phyloP scores from a whole-genome alignment of 192 early-diverging fungal species.

The Cladochytrium replicatum region DNA sequence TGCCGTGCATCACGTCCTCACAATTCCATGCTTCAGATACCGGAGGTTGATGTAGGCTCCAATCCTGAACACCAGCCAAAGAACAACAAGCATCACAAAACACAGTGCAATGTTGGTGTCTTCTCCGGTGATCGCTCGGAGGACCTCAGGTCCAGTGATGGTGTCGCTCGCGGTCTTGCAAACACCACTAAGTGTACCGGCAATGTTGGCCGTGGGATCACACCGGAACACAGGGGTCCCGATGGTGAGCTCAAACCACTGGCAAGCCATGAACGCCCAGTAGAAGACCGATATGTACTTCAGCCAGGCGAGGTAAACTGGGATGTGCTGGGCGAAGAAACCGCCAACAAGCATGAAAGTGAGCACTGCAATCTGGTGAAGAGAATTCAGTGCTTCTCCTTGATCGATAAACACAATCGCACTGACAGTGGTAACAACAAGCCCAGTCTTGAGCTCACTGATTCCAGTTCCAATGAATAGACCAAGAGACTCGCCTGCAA shows the following conservation, averaged over 20 bases:
- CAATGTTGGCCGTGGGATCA: background rate
- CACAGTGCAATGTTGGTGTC: background rate
- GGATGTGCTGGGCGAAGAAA: background rate
- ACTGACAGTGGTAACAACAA: background rate
- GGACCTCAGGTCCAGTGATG: background rate
- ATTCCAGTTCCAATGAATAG: background rate
- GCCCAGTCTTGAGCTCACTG: background rate
- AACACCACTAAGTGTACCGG: background rate
- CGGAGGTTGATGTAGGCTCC: background rate
- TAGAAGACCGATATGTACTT: background rate
- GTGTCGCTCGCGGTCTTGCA: background rate
- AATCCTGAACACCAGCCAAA: background rate
- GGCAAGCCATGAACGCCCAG: background rate
- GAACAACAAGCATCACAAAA: background rate
- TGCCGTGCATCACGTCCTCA: background rate
- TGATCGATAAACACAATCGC: too few relatives aligned
- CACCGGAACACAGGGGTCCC: background rate
- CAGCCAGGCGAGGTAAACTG: background rate
- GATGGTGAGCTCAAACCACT: background rate
- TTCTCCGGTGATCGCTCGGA: background rate
- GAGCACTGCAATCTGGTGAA: background rate
- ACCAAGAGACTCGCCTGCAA: background rate
- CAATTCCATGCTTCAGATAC: background rate
- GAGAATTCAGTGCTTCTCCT: too few relatives aligned
- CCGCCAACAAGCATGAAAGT: background rate